These are phyloP conservation scores for Nicotiana knightiana DNA, from an alignment of 257 asterid species.

Conservation along the genomic window DNA sequence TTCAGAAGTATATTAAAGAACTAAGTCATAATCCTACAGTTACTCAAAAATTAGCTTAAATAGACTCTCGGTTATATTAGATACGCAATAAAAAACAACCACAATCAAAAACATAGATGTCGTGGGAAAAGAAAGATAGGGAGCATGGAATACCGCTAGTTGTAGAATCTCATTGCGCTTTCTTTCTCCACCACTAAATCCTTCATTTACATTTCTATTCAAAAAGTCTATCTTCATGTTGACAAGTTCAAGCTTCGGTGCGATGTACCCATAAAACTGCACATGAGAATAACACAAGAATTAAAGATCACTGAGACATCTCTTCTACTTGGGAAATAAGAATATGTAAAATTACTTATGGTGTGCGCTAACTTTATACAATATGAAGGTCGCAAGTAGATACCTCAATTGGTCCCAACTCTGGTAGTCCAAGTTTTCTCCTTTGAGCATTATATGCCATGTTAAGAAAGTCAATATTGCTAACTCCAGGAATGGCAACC, in stretches of 20 bases:
- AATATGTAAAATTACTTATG: not conserved
- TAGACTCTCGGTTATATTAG: not conserved
- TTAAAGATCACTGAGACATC: not conserved
- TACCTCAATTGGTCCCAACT: constrained; percentile 98
- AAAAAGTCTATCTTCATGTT: constrained; percentile 85
- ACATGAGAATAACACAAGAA: constrained; percentile 6
- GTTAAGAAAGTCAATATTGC: constrained; percentile 88
- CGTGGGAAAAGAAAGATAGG: constrained; percentile 9
- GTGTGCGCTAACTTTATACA: not conserved
- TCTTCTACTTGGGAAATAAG: not conserved
- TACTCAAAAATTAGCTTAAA: not conserved
- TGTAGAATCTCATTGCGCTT: constrained; percentile 97
- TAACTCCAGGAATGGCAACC: constrained; percentile 92
- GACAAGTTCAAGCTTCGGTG: constrained; percentile 79
- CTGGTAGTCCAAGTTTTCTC: constrained; percentile 72
- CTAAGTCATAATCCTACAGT: not conserved
- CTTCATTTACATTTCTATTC: constrained; percentile 96
- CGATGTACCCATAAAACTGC: constrained; percentile 90
- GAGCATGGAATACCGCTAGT: constrained; percentile 60
- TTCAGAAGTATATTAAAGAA: not conserved
- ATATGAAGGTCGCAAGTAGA: constrained; percentile 4
- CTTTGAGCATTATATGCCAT: constrained; percentile 94
- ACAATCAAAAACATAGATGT: not conserved
- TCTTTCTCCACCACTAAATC: constrained; percentile 98
- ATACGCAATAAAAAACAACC: not conserved